Percentiles rank a stretch among this genome's conserved stretches.
Evolutionary conservation across 768 basidiomycete genomes (phyloP).

Genomic region (Lentinus brumalis): DNA sequence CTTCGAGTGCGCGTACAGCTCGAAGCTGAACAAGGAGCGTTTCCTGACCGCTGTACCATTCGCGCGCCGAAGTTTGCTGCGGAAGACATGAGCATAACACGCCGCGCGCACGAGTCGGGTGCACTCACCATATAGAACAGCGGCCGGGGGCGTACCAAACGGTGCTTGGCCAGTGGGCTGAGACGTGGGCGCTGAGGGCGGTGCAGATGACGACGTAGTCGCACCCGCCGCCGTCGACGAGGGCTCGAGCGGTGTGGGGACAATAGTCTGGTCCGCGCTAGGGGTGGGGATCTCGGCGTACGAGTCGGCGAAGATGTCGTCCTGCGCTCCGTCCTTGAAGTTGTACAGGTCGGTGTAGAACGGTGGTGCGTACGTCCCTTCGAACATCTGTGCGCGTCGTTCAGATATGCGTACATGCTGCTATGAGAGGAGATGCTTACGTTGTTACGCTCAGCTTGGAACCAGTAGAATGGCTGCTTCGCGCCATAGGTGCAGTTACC

Average conservation of each 20-base stretch:
- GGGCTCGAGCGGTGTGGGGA: slow-evolving; percentile 25
- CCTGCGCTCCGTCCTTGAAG: slow-evolving; percentile 72
- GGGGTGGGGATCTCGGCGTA: slow-evolving; percentile 37
- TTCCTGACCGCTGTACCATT: neutral
- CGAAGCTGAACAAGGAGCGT: neutral
- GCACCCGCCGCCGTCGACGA: slow-evolving; percentile 10
- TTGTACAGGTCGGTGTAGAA: slow-evolving; percentile 71
- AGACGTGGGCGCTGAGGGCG: neutral
- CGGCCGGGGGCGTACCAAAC: slow-evolving; percentile 9
- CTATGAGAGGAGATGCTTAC: slow-evolving; percentile 39
- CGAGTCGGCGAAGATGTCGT: slow-evolving; percentile 69
- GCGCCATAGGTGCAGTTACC: slow-evolving; percentile 75
- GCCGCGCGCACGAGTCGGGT: neutral
- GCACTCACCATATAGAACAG: slow-evolving; percentile 12
- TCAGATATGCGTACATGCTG: neutral
- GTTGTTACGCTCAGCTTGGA: slow-evolving; percentile 61
- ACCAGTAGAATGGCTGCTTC: slow-evolving; percentile 73
- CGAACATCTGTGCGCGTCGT: slow-evolving; percentile 53
- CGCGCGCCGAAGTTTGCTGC: neutral
- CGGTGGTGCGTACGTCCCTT: slow-evolving; percentile 60
- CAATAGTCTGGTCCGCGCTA: slow-evolving; percentile 27
- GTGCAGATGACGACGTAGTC: neutral
- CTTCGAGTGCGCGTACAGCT: neutral
- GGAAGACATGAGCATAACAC: neutral
- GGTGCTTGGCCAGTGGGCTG: slow-evolving; percentile 11